Base-by-base conservation (phyloP, 1,139 yeast genomes). In the Candida sojae region DNA sequence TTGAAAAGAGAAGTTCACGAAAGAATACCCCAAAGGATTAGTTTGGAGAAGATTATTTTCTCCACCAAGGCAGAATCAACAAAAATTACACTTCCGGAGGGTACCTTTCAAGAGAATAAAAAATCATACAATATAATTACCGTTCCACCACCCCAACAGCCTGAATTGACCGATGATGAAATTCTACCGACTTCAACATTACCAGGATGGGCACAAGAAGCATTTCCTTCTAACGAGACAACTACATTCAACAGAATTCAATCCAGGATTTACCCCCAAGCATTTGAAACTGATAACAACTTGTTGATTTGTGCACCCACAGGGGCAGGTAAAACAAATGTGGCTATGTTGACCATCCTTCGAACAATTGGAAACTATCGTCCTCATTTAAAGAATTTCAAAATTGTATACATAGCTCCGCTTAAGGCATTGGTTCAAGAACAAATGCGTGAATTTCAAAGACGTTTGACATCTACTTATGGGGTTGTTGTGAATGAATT, bases 251-350 rank as follows among this genome's bases (percentile, higher is more conserved):
- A 95, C 62, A 71, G 88, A 43, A 82, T 93, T 23, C 99, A 95
- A 66, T 88, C 96, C 2, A 82, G 80, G 54, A 91, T 92, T 0
- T 90, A 71, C 56, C 95, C 96, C 1, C 66, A 72, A 34, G 97
- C 96, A 0, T 89, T 92, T 57, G 65, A 77, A 8, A 68, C 80
- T 1, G 95, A 88, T 59, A 79, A 79, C 13, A 93, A 92, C 57
- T 63, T 93, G 43, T 71, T 93, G 21, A 72, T 93, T 56, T 92
- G 98, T 77, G 98, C 99, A 0, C 99, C 99, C 3, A 93, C 99
- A 0, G 99, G 99, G 68, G 97, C 97, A 3, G 99, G 99, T 71
- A 93, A 93, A 64, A 93, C 99, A 11, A 93, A 93, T 64, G 96
- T 92, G 32, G 99, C 99, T 0, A 78, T 93, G 82, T 69, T 93